These are phyloP conservation scores for Eimeria sp. DNA, from an alignment of 169 alveolate genomes.

Conservation along the genomic window DNA sequence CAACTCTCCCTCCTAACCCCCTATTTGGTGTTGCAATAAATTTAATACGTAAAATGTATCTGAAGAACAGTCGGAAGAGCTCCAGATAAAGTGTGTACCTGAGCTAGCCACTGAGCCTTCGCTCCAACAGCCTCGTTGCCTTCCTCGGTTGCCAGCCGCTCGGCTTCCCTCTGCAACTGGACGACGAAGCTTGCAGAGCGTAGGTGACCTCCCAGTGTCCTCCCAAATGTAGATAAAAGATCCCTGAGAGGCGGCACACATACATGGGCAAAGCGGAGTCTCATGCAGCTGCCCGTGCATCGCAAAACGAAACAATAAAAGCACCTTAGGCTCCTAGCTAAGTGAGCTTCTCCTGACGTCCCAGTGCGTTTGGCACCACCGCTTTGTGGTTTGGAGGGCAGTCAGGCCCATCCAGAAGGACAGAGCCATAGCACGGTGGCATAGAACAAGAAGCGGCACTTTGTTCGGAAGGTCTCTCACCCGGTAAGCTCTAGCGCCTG, in stretches of 20 bases:
- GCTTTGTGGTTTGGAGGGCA: background rate
- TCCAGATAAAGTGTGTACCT: conserved; percentile 3
- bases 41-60: background rate
- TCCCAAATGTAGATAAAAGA: conserved; percentile 52
- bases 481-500: conserved; percentile 80
- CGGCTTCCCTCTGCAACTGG: conserved; percentile 61
- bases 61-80: background rate
- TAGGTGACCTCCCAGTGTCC: conserved; percentile 35
- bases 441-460: background rate
- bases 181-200: conserved; percentile 42
- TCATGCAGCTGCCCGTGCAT: background rate
- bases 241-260: conserved; percentile 5
- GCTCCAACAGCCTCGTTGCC: conserved; percentile 46
- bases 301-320: background rate
- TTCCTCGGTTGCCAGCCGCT: conserved; percentile 61
- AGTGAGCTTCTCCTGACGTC: background rate
- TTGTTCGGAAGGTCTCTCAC: conserved; percentile 21
- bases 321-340: background rate
- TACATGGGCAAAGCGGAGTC: background rate
- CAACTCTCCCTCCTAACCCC: background rate
- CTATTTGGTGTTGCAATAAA: background rate
- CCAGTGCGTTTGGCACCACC: background rate
- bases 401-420: background rate
- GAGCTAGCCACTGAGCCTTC: conserved; percentile 68
- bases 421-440: background rate